A percentile compares a stretch with the other conserved stretches of the same genome.
Evolutionary conservation across 495 filamentous ascomycete species (phyloP).

Genomic region (Delitschia confertaspora): DNA sequence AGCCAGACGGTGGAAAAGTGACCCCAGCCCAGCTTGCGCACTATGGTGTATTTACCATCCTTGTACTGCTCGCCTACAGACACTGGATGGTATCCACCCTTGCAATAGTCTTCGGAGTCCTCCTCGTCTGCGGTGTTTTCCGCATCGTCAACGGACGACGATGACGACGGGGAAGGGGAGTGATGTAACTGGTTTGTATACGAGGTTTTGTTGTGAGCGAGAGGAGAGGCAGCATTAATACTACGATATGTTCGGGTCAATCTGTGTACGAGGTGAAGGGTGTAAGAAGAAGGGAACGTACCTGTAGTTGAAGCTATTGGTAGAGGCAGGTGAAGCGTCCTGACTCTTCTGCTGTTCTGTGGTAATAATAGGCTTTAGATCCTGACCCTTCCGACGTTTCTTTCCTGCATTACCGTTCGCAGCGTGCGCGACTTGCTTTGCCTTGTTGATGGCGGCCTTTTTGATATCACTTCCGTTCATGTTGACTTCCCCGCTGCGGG

Average conservation of each 20-base stretch:
- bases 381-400: slow-evolving; percentile 37
- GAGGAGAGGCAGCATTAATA: slow-evolving; percentile 38
- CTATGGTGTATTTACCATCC: slow-evolving; percentile 90
- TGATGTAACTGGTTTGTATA: slow-evolving; percentile 50
- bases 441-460: slow-evolving; percentile 68
- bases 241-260: slow-evolving; percentile 28
- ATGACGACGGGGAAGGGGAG: slow-evolving; percentile 70
- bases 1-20: slow-evolving; percentile 99
- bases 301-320: slow-evolving; percentile 26
- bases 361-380: slow-evolving; percentile 37
- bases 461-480: slow-evolving; percentile 71
- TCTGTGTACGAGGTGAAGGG: slow-evolving; percentile 11
- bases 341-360: slow-evolving; percentile 36
- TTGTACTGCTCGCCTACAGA: slow-evolving; percentile 93
- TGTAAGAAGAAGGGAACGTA: slow-evolving; percentile 8
- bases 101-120: slow-evolving; percentile 98
- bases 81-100: slow-evolving; percentile 95
- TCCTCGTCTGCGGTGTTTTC: slow-evolving; percentile 96
- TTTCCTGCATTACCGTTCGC: slow-evolving; percentile 37
- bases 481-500: slow-evolving; percentile 31
- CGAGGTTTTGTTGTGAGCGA: slow-evolving; percentile 41
- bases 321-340: slow-evolving; percentile 32
- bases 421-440: slow-evolving; percentile 50
- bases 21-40: slow-evolving; percentile 96
- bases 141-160: slow-evolving; percentile 64